Evolutionary conservation across 2,329 filamentous ascomycete species (phyloP).

Genomic region (Lasiodiplodia sp.): DNA sequence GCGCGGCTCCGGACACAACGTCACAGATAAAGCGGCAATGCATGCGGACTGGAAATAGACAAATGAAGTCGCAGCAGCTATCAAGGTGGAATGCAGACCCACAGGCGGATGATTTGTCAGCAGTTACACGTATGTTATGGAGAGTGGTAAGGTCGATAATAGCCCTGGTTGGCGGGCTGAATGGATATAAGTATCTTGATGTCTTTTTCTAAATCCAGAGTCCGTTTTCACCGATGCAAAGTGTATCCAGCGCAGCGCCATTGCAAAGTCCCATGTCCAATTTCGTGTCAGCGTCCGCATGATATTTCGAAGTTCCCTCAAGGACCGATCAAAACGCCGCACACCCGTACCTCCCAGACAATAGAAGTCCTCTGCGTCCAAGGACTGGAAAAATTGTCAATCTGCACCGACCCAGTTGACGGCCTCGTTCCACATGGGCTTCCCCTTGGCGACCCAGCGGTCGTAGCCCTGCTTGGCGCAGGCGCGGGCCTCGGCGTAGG

Average conservation of each 20-base stretch:
- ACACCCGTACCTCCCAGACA: background rate
- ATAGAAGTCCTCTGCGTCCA: background rate
- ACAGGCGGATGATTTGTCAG: background rate
- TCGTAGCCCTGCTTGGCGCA: conserved; percentile 8
- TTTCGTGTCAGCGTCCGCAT: background rate
- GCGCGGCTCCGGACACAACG: too few species aligned
- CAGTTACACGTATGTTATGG: background rate
- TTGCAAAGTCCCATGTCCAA: background rate
- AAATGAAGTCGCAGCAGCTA: background rate
- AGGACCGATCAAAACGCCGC: background rate
- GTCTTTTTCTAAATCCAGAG: conserved; percentile 11
- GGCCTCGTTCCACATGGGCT: conserved; percentile 13
- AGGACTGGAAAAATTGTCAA: background rate
- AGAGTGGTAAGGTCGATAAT: background rate
- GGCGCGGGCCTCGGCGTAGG: conserved; percentile 15
- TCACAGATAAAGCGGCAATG: too few species aligned
- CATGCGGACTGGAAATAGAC: too few species aligned
- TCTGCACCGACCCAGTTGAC: background rate
- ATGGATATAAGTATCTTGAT: background rate
- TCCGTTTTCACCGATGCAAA: background rate
- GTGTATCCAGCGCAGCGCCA: conserved; percentile 13
- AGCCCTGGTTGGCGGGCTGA: background rate
- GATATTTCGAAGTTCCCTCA: background rate
- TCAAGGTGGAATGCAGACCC: background rate
- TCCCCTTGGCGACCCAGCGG: conserved; percentile 11